A percentile compares a stretch with the other conserved stretches of the same genome.
phyloP scores from a whole-genome alignment of 2,329 filamentous ascomycete genomes.

The Monilinia fructicola region DNA sequence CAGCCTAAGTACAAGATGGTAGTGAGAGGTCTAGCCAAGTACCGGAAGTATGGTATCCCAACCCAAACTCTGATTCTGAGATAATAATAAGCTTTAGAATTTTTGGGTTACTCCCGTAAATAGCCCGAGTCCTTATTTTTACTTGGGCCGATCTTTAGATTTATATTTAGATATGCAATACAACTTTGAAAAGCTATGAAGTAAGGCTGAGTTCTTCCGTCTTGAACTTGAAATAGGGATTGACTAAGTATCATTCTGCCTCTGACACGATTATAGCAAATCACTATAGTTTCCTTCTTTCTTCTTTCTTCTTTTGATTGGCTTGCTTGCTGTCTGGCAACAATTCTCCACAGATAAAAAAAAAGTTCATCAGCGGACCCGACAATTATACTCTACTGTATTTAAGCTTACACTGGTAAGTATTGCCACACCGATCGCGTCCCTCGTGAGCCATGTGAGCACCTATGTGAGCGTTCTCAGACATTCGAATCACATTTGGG shows the following conservation, averaged over 20 bases:
- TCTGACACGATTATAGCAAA: background rate
- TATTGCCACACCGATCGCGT: slow-evolving; percentile 11
- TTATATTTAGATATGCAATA: background rate
- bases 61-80: background rate
- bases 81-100: background rate
- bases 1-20: background rate
- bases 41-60: background rate
- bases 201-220: background rate
- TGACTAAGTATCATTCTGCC: background rate
- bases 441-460: slow-evolving; percentile 9
- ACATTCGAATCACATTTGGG: background rate
- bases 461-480: slow-evolving; percentile 15
- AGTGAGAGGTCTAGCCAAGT: background rate
- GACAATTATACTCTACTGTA: background rate
- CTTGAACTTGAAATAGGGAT: background rate
- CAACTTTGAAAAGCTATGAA: slow-evolving; percentile 7
- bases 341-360: slow-evolving; percentile 2
- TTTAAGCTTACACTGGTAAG: slow-evolving; percentile 13
- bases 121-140: background rate
- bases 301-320: background rate
- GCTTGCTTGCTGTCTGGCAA: background rate
- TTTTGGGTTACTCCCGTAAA: background rate
- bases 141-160: slow-evolving; percentile 4
- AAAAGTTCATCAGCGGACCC: background rate
- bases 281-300: background rate